Evolutionary conservation across 345 rosid species (phyloP), one percentile per base, ranked within the genome.

Genomic region (Laguncularia racemosa): DNA sequence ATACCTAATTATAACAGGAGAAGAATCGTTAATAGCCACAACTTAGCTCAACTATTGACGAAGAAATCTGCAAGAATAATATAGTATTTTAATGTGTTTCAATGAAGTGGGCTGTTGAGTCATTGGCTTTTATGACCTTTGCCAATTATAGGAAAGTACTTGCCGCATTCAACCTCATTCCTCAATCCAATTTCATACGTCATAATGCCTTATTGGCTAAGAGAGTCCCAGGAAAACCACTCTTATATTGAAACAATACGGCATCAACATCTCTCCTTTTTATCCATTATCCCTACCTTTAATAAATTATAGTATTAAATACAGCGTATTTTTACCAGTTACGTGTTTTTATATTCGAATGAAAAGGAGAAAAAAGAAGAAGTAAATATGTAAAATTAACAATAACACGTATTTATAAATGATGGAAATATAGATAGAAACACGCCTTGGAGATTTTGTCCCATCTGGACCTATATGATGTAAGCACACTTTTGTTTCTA

Each of bases 381-480:
- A 26, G 6, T 2, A 26, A 26, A 26, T 2, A 26, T n/a, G n/a
- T n/a, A 26, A 26, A 26, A 26, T 2, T 6, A 2, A 26, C 2
- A 26, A 26, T 26, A 26, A 48, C 53, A 59, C 23, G 9, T n/a
- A 16, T 10, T 14, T 49, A 17, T 43, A 46, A 16, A 19, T 56
- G 19, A 20, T 50, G 44, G 20, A 44, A 28, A 50, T 44, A 51
- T 43, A 3, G 40, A 33, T 33, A 33, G 40, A 10, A 9, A 33
- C 40, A 33, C 1, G 11, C 4, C 4, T 6, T 4, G 40, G 40
- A 9, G 7, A 9, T 7, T n/a, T 21, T 20, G 20, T 56, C 64
- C 51, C 56, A 60, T 52, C 48, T 28, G 23, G 40, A 18, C 46
- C 48, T 60, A 38, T 52, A 28, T 44, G 43, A 51, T 44, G 64